phyloP scores from a whole-genome alignment of 768 basidiomycete species.

The Suillus subaureus region DNA sequence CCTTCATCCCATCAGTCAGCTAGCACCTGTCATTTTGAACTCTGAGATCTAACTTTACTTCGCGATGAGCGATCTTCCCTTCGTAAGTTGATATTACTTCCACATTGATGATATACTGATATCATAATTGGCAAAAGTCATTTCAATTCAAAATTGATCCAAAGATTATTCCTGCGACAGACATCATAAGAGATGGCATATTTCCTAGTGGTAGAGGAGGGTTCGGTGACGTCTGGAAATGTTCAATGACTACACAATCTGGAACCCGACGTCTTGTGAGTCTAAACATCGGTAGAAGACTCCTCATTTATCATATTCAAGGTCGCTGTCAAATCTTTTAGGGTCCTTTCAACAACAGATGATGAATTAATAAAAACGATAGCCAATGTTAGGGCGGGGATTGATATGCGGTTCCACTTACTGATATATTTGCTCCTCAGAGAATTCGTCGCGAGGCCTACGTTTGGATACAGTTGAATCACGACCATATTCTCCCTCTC shows the following conservation, averaged over 20 bases:
- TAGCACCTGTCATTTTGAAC: not conserved
- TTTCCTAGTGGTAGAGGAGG: not conserved
- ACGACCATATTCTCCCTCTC: constrained; percentile 33
- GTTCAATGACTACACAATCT: not conserved
- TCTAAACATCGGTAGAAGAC: not conserved
- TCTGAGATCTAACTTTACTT: not conserved
- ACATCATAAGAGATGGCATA: not conserved
- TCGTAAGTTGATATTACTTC: not conserved
- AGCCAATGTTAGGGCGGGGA: not conserved
- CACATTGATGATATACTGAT: not conserved
- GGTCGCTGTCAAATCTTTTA: constrained; percentile 15
- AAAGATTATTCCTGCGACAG: not conserved
- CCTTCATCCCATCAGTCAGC: no score
- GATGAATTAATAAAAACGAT: not conserved
- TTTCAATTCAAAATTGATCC: constrained; percentile 1
- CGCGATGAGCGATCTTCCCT: not conserved
- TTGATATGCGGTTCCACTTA: not conserved
- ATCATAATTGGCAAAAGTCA: not conserved
- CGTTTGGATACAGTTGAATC: constrained; percentile 33
- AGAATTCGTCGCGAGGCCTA: constrained; percentile 32
- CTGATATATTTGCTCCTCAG: constrained; percentile 16
- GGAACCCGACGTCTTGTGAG: not conserved
- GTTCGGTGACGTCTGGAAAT: constrained; percentile 14
- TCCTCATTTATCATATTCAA: not conserved
- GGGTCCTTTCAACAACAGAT: not conserved